Base-by-base conservation (phyloP, 2,329 filamentous ascomycete genomes). In the Pyrenophora seminiperda region DNA sequence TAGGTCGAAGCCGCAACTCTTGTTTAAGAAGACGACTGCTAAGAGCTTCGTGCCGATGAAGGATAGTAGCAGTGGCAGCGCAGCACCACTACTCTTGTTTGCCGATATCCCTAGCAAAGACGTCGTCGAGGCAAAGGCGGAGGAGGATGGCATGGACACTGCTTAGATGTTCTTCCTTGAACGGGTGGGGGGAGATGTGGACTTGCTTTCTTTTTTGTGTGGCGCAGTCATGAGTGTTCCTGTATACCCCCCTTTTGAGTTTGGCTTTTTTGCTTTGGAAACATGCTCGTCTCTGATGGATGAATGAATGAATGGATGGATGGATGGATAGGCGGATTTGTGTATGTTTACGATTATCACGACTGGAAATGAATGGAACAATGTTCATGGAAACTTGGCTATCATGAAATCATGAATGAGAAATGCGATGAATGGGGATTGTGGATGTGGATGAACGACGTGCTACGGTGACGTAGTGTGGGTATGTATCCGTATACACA, bases 1-100 rank as follows among this genome's bases (percentile, higher is more conserved):
- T 47, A 73, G 71, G 42, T 64, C 68, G 18, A 74, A 73, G 67
- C 71, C 72, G 20, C 67, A 73, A 59, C 72, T 73, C 24, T 66
- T 75, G 45, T 75, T 75, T 61, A 73, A 72, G 63, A 73, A 70
- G 63, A 71, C 73, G 18, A 73, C 68, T 62, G 56, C 70, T n/a
- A 73, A 70, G 60, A 75, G 72, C 57, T 68, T 71, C 45, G 70
- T 72, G 54, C 57, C 68, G 20, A 60, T 63, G 44, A 73, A 71
- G 58, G 62, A 65, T 51, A 56, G 59, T 18, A 47, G 65, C 52
- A 53, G n/a, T n/a, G n/a, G n/a, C n/a, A n/a, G n/a, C n/a, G n/a
- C n/a, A n/a, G n/a, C n/a, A n/a, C n/a, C n/a, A n/a, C n/a, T 55
- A n/a, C 50, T 59, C 53, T 68, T 71, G 65, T 74, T 74, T 50